These are phyloP conservation scores for Pichia scutulata DNA, from an alignment of 805 yeast species.

Conservation along the genomic window DNA sequence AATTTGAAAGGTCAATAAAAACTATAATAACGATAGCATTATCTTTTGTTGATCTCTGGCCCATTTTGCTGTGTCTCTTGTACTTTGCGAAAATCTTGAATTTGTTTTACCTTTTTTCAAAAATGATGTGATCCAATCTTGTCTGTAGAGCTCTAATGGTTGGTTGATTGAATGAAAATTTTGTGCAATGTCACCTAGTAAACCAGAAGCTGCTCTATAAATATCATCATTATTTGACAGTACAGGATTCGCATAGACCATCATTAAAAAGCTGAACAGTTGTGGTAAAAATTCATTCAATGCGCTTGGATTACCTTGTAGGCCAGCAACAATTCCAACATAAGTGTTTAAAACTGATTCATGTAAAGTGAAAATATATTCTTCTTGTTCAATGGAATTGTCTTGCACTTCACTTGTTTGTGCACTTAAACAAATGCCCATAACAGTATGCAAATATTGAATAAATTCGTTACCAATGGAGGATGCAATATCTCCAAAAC, in stretches of 20 bases:
- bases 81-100: slow-evolving; percentile 50
- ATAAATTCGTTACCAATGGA: slow-evolving; percentile 72
- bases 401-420: slow-evolving; percentile 55
- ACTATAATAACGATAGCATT: slow-evolving; percentile 12
- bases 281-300: slow-evolving; percentile 58
- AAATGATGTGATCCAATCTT: slow-evolving; percentile 73
- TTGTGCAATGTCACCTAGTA: slow-evolving; percentile 87
- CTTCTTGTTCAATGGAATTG: slow-evolving; percentile 63
- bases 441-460: slow-evolving; percentile 71
- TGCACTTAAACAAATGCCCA: slow-evolving; percentile 67
- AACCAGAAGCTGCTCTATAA: slow-evolving; percentile 78
- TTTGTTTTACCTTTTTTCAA: slow-evolving; percentile 67
- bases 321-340: slow-evolving; percentile 92
- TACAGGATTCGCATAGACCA: slow-evolving; percentile 50
- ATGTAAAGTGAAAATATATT: slow-evolving; percentile 61
- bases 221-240: slow-evolving; percentile 60
- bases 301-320: slow-evolving; percentile 58
- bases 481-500: slow-evolving; percentile 93
- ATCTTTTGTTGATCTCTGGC: slow-evolving; percentile 77
- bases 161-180: slow-evolving; percentile 70
- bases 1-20: background rate
- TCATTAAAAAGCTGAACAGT: slow-evolving; percentile 61
- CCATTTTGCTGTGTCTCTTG: slow-evolving; percentile 95
- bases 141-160: slow-evolving; percentile 54
- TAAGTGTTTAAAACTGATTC: slow-evolving; percentile 94